Evolutionary conservation across 1,284 basidiomycete species (phyloP).

Genomic region (Wallemia mellicola): DNA sequence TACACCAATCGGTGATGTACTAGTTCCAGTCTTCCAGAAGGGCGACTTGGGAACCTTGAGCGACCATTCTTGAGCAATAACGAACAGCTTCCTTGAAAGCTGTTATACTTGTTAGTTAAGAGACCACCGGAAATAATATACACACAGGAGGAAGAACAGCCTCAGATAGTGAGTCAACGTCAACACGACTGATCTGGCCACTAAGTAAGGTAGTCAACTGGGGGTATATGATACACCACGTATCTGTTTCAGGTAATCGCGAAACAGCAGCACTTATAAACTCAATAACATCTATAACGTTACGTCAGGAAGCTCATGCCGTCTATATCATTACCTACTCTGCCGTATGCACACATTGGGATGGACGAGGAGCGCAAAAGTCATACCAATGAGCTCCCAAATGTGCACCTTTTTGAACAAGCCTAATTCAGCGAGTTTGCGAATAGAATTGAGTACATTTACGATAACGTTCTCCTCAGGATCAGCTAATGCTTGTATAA

Average conservation of each 20-base stretch:
- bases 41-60: constrained; percentile 39
- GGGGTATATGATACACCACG: constrained; percentile 90
- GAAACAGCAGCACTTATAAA: constrained; percentile 60
- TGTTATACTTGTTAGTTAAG: constrained; percentile 12
- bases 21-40: constrained; percentile 36
- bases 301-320: not conserved
- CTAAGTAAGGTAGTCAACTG: constrained; percentile 56
- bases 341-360: constrained; percentile 91
- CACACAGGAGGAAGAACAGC: constrained; percentile 48
- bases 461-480: constrained; percentile 79
- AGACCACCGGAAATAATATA: not conserved
- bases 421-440: constrained; percentile 53
- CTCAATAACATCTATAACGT: not conserved
- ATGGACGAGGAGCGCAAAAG: constrained; percentile 70
- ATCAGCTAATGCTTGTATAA: constrained; percentile 75
- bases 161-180: constrained; percentile 39
- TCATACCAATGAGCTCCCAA: constrained; percentile 69
- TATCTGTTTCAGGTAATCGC: constrained; percentile 48
- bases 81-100: constrained; percentile 50
- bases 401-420: constrained; percentile 71
- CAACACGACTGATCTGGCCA: constrained; percentile 49
- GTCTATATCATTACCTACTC: constrained; percentile 24
- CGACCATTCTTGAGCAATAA: constrained; percentile 64
- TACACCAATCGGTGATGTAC: constrained; percentile 15
- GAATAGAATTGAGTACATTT: constrained; percentile 53